Conservation (phyloP, 2,329 filamentous ascomycete genomes). For the Dendrostoma leiphaemia region DNA sequence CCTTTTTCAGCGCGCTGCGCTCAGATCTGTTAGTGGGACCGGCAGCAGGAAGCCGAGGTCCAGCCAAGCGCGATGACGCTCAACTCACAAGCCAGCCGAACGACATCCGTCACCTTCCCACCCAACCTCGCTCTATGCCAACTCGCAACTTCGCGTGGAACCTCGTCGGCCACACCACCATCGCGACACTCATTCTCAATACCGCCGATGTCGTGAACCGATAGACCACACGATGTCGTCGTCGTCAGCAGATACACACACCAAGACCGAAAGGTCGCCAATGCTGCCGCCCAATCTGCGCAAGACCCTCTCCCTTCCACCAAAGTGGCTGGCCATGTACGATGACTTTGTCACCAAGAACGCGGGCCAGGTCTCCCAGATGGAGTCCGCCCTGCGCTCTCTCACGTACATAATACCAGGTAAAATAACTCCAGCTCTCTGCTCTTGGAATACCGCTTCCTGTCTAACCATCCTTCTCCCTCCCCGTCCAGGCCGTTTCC, state of each 20-base stretch:
- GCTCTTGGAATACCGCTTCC: too few relatives aligned
- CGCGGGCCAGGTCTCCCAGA: slow-evolving; percentile 87
- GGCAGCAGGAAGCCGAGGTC: neutral
- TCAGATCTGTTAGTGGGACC: neutral
- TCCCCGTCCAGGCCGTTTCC: slow-evolving; percentile 64
- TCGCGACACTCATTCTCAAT: neutral
- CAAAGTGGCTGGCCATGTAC: slow-evolving; percentile 70
- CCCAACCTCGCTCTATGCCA: too few relatives aligned
- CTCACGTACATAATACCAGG: slow-evolving; percentile 95
- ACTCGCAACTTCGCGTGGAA: too few relatives aligned
- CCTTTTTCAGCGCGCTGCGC: neutral
- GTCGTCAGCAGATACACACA: slow-evolving; percentile 17
- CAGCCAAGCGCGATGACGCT: neutral
- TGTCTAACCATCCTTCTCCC: neutral
- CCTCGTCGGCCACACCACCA: too few relatives aligned
- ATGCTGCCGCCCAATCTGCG: slow-evolving; percentile 29
- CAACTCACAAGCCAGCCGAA: neutral
- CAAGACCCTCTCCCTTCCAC: slow-evolving; percentile 55
- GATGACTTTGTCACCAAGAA: slow-evolving; percentile 94
- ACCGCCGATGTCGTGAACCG: slow-evolving; percentile 5
- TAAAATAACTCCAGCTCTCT: too few relatives aligned
- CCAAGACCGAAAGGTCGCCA: slow-evolving; percentile 15
- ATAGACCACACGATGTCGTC: slow-evolving; percentile 8
- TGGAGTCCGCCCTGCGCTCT: slow-evolving; percentile 88
- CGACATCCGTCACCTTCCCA: neutral